Evolutionary conservation across 805 yeast genomes (phyloP), one percentile per base, ranked within the genome.

Genomic region (Sungouiella thailandica): DNA sequence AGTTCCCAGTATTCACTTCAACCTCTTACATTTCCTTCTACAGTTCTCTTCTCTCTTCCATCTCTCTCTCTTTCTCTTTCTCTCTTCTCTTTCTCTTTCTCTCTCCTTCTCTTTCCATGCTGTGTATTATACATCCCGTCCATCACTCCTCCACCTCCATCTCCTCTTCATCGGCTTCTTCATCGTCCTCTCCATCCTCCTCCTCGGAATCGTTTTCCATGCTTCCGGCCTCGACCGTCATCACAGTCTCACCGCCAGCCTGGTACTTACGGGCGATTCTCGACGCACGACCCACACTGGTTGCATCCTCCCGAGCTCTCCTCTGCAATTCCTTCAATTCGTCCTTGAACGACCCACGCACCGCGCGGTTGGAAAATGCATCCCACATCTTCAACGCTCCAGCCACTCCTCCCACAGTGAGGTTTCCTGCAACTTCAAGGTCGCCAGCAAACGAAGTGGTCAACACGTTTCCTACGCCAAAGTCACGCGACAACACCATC

Each of bases 321-420:
- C 42, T 49, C 62, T 82, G 86, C 32, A 83, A 57, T 2, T 53
- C 55, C 32, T 57, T 64, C 53, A 85, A 65, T 39, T 80, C 81
- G 8, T 63, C 69, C 30, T 72, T 74, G 60, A 90, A 81, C 3
- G 83, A 64, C 29, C 68, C 68, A 50, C 96, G 75, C 13, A 89
- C 89, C 11, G 90, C 71, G 41, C 76, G 68, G 63, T 93, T 93
- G 34, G 86, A 75, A 57, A 89, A 83, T 7, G 80, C 72, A 62
- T 93, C 97, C 95, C 97, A 93, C 65, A 93, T 74, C 65, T 88
- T 89, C 58, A 93, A 68, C 10, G 83, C 82, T 12, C 88, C 82
- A 33, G 73, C 72, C 27, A 83, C 86, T 52, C 98, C 98, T 47
- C 96, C 97, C 41, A 87, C 73, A 14, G 80, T 79, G 43, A 93